A percentile compares a stretch with the other conserved stretches of the same genome.
phyloP scores from a whole-genome alignment of 1,284 basidiomycete genomes.

The Marasmius oreades region DNA sequence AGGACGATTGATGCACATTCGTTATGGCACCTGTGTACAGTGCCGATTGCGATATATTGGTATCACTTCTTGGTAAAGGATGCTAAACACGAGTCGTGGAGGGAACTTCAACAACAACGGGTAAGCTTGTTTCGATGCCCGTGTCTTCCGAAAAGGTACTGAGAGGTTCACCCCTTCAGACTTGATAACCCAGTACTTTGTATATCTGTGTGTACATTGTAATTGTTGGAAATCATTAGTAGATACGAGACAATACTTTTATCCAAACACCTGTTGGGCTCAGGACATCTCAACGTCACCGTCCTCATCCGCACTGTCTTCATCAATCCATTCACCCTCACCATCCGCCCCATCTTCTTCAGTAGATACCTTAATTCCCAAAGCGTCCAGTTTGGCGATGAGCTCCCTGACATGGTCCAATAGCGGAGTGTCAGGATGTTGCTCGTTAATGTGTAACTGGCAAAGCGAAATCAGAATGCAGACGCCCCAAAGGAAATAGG shows the following conservation, averaged over 20 bases:
- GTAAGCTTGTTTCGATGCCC: background rate
- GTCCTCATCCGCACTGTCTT: slow-evolving; percentile 47
- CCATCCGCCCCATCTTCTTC: slow-evolving; percentile 48
- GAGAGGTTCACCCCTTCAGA: background rate
- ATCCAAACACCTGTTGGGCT: slow-evolving; percentile 9
- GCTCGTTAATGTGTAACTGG: slow-evolving; percentile 71
- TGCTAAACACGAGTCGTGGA: slow-evolving; percentile 56
- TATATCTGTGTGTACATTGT: background rate
- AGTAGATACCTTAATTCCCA: slow-evolving; percentile 66
- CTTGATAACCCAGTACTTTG: background rate
- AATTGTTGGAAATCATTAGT: background rate
- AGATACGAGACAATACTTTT: background rate
- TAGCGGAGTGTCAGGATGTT: slow-evolving; percentile 77
- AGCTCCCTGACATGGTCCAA: slow-evolving; percentile 78
- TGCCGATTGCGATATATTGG: slow-evolving; percentile 79
- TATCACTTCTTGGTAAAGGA: slow-evolving; percentile 78
- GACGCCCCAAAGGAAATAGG: background rate
- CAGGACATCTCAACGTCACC: slow-evolving; percentile 63
- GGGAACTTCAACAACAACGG: slow-evolving; percentile 24
- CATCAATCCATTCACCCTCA: slow-evolving; percentile 55
- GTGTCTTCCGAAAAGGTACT: background rate
- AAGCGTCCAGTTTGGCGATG: slow-evolving; percentile 60
- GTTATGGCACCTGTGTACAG: slow-evolving; percentile 91
- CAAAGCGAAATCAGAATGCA: slow-evolving; percentile 12
- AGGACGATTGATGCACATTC: slow-evolving; percentile 90